Percentiles rank a stretch among this genome's conserved stretches.
These are phyloP conservation scores for Eimeria acervulina DNA, from an alignment of 169 alveolate genomes.

Conservation along the genomic window DNA sequence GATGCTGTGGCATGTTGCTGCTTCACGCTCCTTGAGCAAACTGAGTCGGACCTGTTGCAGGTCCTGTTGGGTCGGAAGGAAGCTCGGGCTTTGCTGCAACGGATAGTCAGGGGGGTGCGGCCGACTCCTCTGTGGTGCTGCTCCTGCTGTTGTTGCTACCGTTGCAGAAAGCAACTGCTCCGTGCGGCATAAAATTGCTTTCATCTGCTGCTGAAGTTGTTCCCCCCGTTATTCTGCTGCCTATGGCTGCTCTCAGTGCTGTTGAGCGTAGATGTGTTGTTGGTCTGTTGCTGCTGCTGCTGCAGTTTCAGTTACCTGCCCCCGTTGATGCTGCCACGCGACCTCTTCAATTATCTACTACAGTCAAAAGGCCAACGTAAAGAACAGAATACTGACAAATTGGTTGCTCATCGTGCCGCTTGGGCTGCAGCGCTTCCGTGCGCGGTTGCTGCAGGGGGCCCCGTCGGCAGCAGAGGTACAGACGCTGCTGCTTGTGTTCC, in stretches of 20 bases:
- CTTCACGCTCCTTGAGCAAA: background rate
- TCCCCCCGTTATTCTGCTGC: background rate
- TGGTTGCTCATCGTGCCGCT: background rate
- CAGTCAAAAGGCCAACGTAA: conserved; percentile 17
- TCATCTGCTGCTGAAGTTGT: background rate
- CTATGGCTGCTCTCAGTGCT: background rate
- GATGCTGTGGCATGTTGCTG: conserved; percentile 60
- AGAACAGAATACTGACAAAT: conserved; percentile 20
- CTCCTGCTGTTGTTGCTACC: background rate
- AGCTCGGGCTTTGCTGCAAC: background rate
- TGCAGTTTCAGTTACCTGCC: background rate
- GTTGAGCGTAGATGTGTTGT: background rate
- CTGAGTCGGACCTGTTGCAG: background rate
- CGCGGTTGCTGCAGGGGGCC: conserved; percentile 57
- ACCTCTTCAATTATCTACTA: conserved; percentile 43
- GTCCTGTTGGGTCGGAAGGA: conserved; percentile 12
- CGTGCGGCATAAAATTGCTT: background rate
- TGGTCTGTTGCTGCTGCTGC: conserved; percentile 59
- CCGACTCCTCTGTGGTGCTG: conserved; percentile 53
- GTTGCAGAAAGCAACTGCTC: background rate
- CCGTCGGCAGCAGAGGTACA: conserved; percentile 63
- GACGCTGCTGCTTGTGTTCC: conserved; percentile 10
- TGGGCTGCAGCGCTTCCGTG: background rate
- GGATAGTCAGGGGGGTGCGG: conserved; percentile 14
- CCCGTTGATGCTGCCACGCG: background rate